phyloP scores from a whole-genome alignment of 495 filamentous ascomycete species.

The Barbatosphaeria neglecta region DNA sequence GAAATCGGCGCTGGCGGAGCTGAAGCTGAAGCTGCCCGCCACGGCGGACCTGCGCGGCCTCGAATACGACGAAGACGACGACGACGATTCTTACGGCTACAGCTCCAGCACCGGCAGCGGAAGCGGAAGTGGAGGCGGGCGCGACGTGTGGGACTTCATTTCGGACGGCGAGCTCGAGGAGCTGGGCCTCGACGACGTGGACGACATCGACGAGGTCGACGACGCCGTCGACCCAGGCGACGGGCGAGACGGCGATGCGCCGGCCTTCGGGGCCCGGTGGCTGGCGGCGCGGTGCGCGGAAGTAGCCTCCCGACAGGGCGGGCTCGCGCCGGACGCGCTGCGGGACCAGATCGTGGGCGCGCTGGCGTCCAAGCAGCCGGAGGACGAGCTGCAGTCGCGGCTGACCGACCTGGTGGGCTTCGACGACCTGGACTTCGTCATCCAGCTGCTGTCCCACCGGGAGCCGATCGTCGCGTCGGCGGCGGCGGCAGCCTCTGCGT shows the following conservation, averaged over 20 bases:
- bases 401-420: conserved; percentile 89
- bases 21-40: conserved; percentile 20
- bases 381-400: conserved; percentile 77
- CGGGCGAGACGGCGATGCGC: conserved; percentile 13
- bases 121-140: conserved; percentile 38
- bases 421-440: conserved; percentile 81
- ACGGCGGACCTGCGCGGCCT: conserved; percentile 9
- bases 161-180: conserved; percentile 56
- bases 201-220: conserved; percentile 43
- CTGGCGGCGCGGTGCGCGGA: conserved; percentile 51
- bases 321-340: conserved; percentile 49
- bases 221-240: conserved; percentile 32
- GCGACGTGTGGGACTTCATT: conserved; percentile 86
- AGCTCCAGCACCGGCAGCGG: conserved; percentile 26
- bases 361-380: conserved; percentile 51
- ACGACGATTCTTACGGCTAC: conserved; percentile 44
- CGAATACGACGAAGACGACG: conserved; percentile 41
- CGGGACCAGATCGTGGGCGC: conserved; percentile 60
- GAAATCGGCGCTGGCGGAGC: conserved; percentile 30
- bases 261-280: conserved; percentile 43
- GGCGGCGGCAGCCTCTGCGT: too few relatives aligned
- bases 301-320: conserved; percentile 47
- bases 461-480: conserved; percentile 42
- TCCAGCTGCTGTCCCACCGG: conserved; percentile 67
- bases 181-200: conserved; percentile 28